Conservation (phyloP, 495 filamentous ascomycete species). For the Neurospora sp. region DNA sequence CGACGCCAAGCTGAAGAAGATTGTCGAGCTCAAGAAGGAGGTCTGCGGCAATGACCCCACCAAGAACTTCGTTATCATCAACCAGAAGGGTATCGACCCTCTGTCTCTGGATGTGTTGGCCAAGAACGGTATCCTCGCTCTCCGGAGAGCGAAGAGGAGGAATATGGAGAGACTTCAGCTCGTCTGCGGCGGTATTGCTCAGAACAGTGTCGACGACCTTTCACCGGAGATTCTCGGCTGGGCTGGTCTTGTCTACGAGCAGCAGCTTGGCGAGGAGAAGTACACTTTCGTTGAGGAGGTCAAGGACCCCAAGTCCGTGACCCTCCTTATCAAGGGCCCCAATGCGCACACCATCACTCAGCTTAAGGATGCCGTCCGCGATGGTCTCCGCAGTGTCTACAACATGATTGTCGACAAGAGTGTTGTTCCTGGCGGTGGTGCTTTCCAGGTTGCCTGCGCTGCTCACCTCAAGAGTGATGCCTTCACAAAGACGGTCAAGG, state of each 20-base stretch:
- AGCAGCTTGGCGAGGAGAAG: slow-evolving; percentile 96
- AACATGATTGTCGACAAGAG: slow-evolving; percentile 97
- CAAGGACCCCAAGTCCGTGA: slow-evolving; percentile 98
- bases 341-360: slow-evolving; percentile 94
- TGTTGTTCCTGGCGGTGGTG: slow-evolving; percentile 88
- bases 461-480: slow-evolving; percentile 75
- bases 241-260: slow-evolving; percentile 95
- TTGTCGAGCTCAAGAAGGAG: slow-evolving; percentile 95
- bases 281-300: slow-evolving; percentile 98
- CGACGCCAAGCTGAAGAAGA: slow-evolving; percentile 93
- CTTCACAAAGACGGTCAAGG: slow-evolving; percentile 82
- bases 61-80: slow-evolving; percentile 96
- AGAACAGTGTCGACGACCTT: slow-evolving; percentile 94
- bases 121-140: slow-evolving; percentile 94
- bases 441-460: slow-evolving; percentile 92
- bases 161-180: slow-evolving; percentile 98
- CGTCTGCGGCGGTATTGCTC: slow-evolving; percentile 78
- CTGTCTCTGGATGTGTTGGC: slow-evolving; percentile 88
- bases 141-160: slow-evolving; percentile 87
- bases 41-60: slow-evolving; percentile 91
- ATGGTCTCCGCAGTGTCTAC: slow-evolving; percentile 89
- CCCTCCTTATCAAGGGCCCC: slow-evolving; percentile 92
- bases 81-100: slow-evolving; percentile 98
- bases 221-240: slow-evolving; percentile 84
- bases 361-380: slow-evolving; percentile 93